Evolutionary conservation across 2,329 filamentous ascomycete species (phyloP), one percentile per base, ranked within the genome.

Genomic region (Epichloe typhina): DNA sequence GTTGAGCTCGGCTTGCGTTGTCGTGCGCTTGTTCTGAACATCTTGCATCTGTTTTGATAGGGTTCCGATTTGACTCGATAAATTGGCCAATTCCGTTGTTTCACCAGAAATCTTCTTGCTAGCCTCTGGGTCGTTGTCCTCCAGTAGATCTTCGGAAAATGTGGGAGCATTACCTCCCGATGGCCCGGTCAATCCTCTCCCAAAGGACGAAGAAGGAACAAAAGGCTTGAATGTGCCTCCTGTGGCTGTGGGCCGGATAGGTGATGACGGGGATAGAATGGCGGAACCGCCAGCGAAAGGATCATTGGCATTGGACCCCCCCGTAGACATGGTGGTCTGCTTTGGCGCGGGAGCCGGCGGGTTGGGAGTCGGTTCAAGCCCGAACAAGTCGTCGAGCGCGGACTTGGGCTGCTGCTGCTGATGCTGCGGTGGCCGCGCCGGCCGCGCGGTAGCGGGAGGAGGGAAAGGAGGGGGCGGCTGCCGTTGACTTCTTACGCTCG

Each of bases 41-140:
- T 91, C 88, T 63, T 95, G 88, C 82, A 95, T 95, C 69, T 98
- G 89, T 62, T 84, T 94, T 0, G 90, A 86, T 50, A 98, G 70
- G 2, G 86, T 91, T 35, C 88, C 84, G 56, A 98, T 88, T 66
- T 97, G 93, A 65, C 95, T 97, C 1, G 91, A 96, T 58, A 98
- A 75, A 63, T 98, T 97, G 48, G 90, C 93, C 52, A 98, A 76
- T 65, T 98, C 93, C 0, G 86, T 84, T 2, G 90, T 93, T 63
- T 98, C 93, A 56, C 83, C 84, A 0, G 86, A 93, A 26, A 97
- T 73, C 64, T 86, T 94, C 66, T 86, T 93, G 68, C 84, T 91
- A 50, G 90, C 82, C 61, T 95, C 89, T 1, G 86, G 85, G 57
- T 97, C 91, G 56, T 83, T 84, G 59, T 96, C 90, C 15, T 87